A percentile compares a stretch with the other conserved stretches of the same genome.
Evolutionary conservation across 192 early-diverging fungal genomes (phyloP).

Genomic region (Coemansia brasiliensis): DNA sequence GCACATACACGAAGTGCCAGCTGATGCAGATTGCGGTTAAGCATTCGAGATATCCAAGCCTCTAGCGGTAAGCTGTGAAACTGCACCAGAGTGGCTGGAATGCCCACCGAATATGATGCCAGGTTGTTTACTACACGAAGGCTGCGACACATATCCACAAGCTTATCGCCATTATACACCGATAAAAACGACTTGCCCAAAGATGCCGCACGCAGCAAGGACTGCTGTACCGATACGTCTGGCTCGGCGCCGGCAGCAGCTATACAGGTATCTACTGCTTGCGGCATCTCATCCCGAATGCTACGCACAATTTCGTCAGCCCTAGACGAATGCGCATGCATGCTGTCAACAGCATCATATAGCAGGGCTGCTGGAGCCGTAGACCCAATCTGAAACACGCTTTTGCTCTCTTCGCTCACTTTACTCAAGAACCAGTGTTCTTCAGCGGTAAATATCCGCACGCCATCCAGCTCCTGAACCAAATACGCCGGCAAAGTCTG

Average conservation of each 20-base stretch:
- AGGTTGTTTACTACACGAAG: conserved; percentile 91
- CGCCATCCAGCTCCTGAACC: conserved; percentile 88
- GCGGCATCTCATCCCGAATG: conserved; percentile 75
- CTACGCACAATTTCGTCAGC: conserved; percentile 95
- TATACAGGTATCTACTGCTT: conserved; percentile 89
- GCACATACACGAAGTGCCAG: conserved; percentile 84
- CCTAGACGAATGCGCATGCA: conserved; percentile 67
- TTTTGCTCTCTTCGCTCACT: conserved; percentile 57
- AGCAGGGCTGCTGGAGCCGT: conserved; percentile 91
- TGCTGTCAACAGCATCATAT: conserved; percentile 76
- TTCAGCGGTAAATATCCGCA: conserved; percentile 81
- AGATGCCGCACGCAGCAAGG: conserved; percentile 79
- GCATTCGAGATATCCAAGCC: conserved; percentile 76
- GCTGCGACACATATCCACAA: conserved; percentile 84
- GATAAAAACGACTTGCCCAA: conserved; percentile 93
- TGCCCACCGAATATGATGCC: conserved; percentile 79
- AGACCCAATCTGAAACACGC: conserved; percentile 92
- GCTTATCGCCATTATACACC: conserved; percentile 78
- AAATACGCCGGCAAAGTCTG: conserved; percentile 81
- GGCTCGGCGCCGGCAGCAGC: conserved; percentile 91
- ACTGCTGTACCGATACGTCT: conserved; percentile 71
- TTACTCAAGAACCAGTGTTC: conserved; percentile 85
- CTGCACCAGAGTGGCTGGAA: conserved; percentile 87
- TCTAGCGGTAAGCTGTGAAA: conserved; percentile 72
- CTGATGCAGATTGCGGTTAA: conserved; percentile 80